Evolutionary conservation across 176 grass and related monocot genomes (phyloP), one percentile per base, ranked within the genome.

Genomic region (Avena insularis): DNA sequence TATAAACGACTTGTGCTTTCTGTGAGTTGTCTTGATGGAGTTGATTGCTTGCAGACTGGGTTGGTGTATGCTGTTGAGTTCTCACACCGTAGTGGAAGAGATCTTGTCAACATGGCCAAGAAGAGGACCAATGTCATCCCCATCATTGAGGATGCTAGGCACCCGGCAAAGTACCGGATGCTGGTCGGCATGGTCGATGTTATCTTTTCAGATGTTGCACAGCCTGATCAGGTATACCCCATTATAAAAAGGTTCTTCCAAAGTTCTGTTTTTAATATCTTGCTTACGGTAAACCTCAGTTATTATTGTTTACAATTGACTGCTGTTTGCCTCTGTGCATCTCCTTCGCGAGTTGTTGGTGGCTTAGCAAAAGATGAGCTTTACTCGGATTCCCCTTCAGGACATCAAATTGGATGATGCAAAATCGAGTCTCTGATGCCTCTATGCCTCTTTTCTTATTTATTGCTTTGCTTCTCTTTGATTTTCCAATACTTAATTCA

Each of bases 301-400:
- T 59, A 5, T 48, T 21, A 14, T 7, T 5, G 4, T 62, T 5
- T 77, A 29, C 5, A 1, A 15, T 54, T 78, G 2, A 67, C 21
- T 40, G 19, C 4, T 77, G 58, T 56, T 55, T 82, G 2, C 45
- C 17, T n/a, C 0, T 35, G 1, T 83, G 57, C 6, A 19, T 4
- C 11, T 3, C n/a, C 20, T 81, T 36, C 1, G 0, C 78, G 12
- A 83, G 12, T 10, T 23, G 43, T 9, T 63, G 17, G 2, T 51
- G 68, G 70, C 69, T 33, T 51, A 81, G 89, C 95, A 98, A 90
- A 86, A 92, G 96, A 94, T 92, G 93, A 94, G 12, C 68, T 55
- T 40, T 90, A 94, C 96, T 98, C 93, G 91, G 96, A 98, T 98
- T 98, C 96, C 96, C 96, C 96, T 95, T 94, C 90, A 98, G 90